These are phyloP conservation scores for Buxus sempervirens DNA, from an alignment of 164 flowering plant species.

Conservation along the genomic window DNA sequence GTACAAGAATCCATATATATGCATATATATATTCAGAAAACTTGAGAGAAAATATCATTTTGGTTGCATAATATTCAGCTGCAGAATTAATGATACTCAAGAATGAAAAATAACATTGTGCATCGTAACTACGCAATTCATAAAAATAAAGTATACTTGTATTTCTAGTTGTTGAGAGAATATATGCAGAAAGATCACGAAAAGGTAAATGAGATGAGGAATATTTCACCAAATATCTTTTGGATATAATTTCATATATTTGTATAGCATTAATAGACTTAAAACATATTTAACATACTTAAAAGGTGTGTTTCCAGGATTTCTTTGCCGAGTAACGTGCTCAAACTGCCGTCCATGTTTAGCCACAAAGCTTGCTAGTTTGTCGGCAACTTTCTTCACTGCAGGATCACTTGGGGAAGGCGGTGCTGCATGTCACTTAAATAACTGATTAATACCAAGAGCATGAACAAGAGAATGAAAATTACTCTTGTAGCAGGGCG, in stretches of 20 bases:
- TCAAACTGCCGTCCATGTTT: constrained; percentile 96
- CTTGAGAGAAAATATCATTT: no score
- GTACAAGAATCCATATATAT: no score
- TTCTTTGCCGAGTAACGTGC: constrained; percentile 77
- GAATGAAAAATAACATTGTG: no score
- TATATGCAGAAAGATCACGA: no score
- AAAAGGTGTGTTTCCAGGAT: constrained; percentile 96
- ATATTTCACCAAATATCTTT: background rate
- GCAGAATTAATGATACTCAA: no score
- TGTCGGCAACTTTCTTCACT: constrained; percentile 98
- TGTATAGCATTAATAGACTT: background rate
- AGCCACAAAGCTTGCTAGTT: constrained; percentile 95
- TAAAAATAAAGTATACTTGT: no score
- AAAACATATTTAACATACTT: constrained; percentile 49
- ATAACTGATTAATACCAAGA: constrained; percentile 98
- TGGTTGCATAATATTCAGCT: no score
- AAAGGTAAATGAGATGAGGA: background rate
- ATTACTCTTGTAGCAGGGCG: constrained; percentile 86
- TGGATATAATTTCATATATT: no score
- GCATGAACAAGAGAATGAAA: constrained; percentile 94
- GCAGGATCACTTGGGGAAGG: constrained; percentile 81
- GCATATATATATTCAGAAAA: no score
- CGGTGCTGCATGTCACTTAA: constrained; percentile 99
- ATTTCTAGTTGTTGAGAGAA: no score
- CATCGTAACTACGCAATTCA: no score